Base-by-base conservation (phyloP, 495 filamentous ascomycete genomes). In the Penicillium canescens region DNA sequence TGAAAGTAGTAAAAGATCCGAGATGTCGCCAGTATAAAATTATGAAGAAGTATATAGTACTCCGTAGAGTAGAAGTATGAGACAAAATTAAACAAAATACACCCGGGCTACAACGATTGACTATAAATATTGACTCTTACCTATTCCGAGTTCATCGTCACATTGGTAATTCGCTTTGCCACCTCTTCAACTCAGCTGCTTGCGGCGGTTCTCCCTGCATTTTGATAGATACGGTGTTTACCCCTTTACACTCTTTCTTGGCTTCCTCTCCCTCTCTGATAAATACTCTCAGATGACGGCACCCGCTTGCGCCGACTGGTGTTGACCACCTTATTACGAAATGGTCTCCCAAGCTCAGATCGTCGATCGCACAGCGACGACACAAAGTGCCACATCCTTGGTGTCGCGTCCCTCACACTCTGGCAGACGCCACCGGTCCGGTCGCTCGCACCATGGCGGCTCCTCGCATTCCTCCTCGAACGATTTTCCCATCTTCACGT, bases 401-500 rank as follows among this genome's bases (percentile, higher is more conserved):
- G 71, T 74, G 52, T 87, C 81, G 68, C 80, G 75, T 71, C 82
- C 73, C 67, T 84, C 75, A 50, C 74, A 72, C 31, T 68, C 70
- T 6, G 74, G 78, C 33, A 74, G 84, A 33, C 78, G 84, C 60
- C 83, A 90, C 60, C 84, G 90, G 42, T 86, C 88, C 51, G 84
- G 85, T 71, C 87, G 90, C 46, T 94, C 90, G 16, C 88, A 92
- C 63, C 83, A 88, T 68, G 91, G 91, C 36, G 88, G 88, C 58
- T 75, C 78, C 41, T 78, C 83, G 11, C 87, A 86, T 67, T 72
- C 83, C 36, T 82, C 87, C 41, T 87, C 89, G 66, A 96, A 96
- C 66, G 91, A 96, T 57, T 97, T 96, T 65, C 92, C 92, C 26
- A 77, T 93, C 55, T 97, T 97, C 71, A 87, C 85, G 37, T 86